A percentile compares a stretch with the other conserved stretches of the same genome.
These are phyloP conservation scores for Musa beccarii DNA, from an alignment of 176 grass and related monocot genomes.

Conservation along the genomic window DNA sequence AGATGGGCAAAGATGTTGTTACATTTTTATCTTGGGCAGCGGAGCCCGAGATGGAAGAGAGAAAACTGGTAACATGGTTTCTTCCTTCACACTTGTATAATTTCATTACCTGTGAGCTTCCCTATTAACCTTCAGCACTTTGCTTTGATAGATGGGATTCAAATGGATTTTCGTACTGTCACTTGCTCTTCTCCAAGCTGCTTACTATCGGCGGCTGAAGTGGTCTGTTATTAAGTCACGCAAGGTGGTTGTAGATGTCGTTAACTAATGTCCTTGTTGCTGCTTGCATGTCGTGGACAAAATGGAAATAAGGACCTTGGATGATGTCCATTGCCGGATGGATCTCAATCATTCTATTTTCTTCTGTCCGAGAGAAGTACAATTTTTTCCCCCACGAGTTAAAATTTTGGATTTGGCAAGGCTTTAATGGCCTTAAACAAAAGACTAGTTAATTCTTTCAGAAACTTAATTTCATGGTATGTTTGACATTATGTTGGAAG, in stretches of 20 bases:
- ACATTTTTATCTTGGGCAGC: slow-evolving; percentile 96
- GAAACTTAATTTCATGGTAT: not conserved
- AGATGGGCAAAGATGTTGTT: slow-evolving; percentile 99
- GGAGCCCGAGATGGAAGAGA: slow-evolving; percentile 99
- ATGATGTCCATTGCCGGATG: not conserved
- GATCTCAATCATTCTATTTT: not conserved
- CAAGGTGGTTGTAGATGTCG: slow-evolving; percentile 80
- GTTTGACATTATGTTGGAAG: too few species aligned
- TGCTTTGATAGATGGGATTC: slow-evolving; percentile 56
- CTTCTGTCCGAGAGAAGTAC: not conserved
- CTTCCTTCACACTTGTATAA: not conserved
- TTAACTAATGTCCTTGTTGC: slow-evolving; percentile 45
- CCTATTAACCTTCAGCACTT: not conserved
- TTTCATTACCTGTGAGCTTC: not conserved
- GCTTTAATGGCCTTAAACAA: not conserved
- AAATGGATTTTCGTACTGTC: slow-evolving; percentile 99
- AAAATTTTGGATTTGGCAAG: not conserved
- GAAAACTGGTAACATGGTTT: slow-evolving; percentile 70
- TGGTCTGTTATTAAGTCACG: slow-evolving; percentile 91
- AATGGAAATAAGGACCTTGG: not conserved
- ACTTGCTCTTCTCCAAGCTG: slow-evolving; percentile 94
- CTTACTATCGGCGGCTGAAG: slow-evolving; percentile 92
- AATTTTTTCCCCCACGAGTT: not conserved
- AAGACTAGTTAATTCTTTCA: not conserved
- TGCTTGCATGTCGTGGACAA: not conserved